These are phyloP conservation scores for Biscogniauxia marginata DNA, from an alignment of 2,329 filamentous ascomycete species.

Conservation along the genomic window DNA sequence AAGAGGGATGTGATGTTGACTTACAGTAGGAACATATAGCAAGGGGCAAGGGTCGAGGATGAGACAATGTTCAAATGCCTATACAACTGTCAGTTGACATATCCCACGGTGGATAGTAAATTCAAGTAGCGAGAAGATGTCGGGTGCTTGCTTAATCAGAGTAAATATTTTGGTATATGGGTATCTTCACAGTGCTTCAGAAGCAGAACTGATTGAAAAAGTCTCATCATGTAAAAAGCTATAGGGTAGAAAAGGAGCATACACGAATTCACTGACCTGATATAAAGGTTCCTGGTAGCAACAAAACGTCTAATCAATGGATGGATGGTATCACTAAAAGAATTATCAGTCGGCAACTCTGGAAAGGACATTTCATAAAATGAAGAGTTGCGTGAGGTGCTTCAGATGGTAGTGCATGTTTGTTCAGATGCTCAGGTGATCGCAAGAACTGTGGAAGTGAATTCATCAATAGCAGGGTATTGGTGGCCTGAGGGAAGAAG, in stretches of 20 bases:
- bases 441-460: conserved; percentile 59
- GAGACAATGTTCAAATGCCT: not conserved
- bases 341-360: conserved; percentile 15
- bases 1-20: conserved; percentile 2
- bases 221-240: conserved; percentile 59
- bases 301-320: not conserved
- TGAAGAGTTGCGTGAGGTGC: conserved; percentile 28
- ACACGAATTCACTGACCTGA: conserved; percentile 10
- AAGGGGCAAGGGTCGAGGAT: not conserved
- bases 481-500: not conserved
- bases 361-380: conserved; percentile 11
- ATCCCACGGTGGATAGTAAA: not conserved
- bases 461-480: conserved; percentile 50
- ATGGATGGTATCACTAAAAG: conserved; percentile 7
- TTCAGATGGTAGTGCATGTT: conserved; percentile 81
- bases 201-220: conserved; percentile 71
- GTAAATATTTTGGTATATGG: conserved; percentile 61
- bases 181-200: conserved; percentile 67
- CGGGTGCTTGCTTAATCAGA: conserved; percentile 41
- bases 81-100: conserved; percentile 14
- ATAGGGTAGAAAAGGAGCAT: not conserved
- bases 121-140: not conserved
- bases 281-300: not conserved
- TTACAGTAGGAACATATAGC: conserved; percentile 38
- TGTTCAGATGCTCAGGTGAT: conserved; percentile 60